Evolutionary conservation across 257 asterid genomes (phyloP), one percentile per base, ranked within the genome.

Genomic region (Jaltomata sinuosa): DNA sequence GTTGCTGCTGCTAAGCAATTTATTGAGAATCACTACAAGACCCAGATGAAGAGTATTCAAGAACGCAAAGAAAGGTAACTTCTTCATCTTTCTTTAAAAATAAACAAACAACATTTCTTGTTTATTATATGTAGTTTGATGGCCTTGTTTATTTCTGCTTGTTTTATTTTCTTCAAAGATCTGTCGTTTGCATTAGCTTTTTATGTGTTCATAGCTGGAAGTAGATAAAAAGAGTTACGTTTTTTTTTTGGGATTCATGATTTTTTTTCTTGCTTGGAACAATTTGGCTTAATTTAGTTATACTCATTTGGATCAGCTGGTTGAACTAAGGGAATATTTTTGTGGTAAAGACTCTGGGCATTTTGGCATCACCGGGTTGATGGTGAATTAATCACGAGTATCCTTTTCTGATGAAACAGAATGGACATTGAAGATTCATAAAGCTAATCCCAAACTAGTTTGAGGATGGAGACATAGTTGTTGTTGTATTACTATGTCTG

Each of bases 1-100:
- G 99, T 96, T n/a, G 98, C 98, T 21, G 99, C 99, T 74, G 99
- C 99, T 0, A 96, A 96, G 77, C 94, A 96, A 91, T 96, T 87
- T 89, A 96, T 96, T 85, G 99, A 96, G 91, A 96, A 94, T 88
- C 99, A 96, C 94, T 96, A 96, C 88, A 94, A 93, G 84, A 93
- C 90, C 88, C 99, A 96, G 93, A 96, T 92, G 97, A 96, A 94
- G 87, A 96, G 91, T 91, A 93, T 96, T 80, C 98, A 96, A 86
- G 97, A 96, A 52, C 89, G 99, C 84, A 96, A 96, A 84, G 94
- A 96, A 77, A 94, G 99, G 99, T 96, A 81, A 21, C 38, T 45
- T 27, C 34, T n/a, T 71, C 49, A 12, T 29, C 18, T 53, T 49
- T 49, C n/a, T 3, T 1, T 9, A 22, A 22, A 14, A 47, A 2